Percentiles rank a stretch among this genome's conserved stretches.
Conservation (phyloP, 2,329 filamentous ascomycete genomes). For the Fusarium sp. region DNA sequence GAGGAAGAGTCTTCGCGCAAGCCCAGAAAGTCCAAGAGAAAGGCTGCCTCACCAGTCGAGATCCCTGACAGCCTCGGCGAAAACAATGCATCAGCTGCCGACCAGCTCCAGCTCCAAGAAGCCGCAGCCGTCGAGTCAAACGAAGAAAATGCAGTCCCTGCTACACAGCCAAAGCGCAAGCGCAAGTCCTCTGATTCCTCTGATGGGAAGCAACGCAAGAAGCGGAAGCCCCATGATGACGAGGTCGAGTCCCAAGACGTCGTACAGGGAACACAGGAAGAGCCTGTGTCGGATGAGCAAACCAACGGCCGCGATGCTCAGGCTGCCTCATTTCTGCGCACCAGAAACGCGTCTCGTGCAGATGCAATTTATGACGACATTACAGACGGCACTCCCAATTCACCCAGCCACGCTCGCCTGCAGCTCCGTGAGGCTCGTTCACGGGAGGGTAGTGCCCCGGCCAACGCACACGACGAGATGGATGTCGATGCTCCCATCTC, state of each 20-base stretch:
- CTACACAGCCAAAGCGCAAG: slow-evolving; percentile 46
- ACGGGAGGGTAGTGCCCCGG: slow-evolving; percentile 40
- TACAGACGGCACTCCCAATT: slow-evolving; percentile 37
- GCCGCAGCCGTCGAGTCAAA: slow-evolving; percentile 19
- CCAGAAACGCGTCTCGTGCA: slow-evolving; percentile 22
- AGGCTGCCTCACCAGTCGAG: slow-evolving; percentile 26
- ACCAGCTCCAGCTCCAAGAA: slow-evolving; percentile 20
- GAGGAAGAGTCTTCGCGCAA: slow-evolving; percentile 38
- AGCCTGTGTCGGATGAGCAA: slow-evolving; percentile 19
- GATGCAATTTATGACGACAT: slow-evolving; percentile 34
- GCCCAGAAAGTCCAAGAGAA: slow-evolving; percentile 43
- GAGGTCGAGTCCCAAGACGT: slow-evolving; percentile 34
- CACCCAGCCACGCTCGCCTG: slow-evolving; percentile 43
- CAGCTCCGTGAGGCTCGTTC: slow-evolving; percentile 42
- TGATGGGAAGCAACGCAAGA: slow-evolving; percentile 48
- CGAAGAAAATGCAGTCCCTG: slow-evolving; percentile 32
- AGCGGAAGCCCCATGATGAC: slow-evolving; percentile 42
- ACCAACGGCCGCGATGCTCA: slow-evolving; percentile 7
- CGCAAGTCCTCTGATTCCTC: slow-evolving; percentile 45
- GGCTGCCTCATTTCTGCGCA: slow-evolving; percentile 26
- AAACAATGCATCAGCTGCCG: slow-evolving; percentile 8
- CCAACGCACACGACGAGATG: slow-evolving; percentile 33
- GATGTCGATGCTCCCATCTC: slow-evolving; percentile 35
- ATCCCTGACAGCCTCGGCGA: slow-evolving; percentile 34
- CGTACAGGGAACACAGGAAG: slow-evolving; percentile 36